Conservation (phyloP, 306 rosid species). For the Fragaria nilgerrensis region DNA sequence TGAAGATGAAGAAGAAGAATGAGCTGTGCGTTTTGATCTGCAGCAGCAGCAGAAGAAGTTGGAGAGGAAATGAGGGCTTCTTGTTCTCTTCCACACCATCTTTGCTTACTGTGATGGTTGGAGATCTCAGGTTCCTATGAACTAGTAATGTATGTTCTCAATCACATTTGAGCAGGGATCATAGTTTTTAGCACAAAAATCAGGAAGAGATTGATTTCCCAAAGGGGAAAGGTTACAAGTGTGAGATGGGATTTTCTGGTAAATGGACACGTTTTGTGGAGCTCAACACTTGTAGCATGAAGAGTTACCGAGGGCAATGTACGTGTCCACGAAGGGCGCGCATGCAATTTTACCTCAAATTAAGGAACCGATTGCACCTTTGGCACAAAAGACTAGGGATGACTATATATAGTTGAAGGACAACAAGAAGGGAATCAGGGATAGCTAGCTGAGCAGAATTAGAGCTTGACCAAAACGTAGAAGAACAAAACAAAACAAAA, state of each 20-base stretch:
- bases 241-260: neutral
- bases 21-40: neutral
- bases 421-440: too few species aligned
- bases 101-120: neutral
- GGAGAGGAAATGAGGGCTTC: neutral
- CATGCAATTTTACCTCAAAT: neutral
- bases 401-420: neutral
- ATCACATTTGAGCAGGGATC: neutral
- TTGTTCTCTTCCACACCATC: neutral
- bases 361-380: neutral
- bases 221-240: neutral
- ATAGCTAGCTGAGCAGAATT: too few species aligned
- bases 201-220: neutral
- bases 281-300: slow-evolving; percentile 8
- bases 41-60: slow-evolving; percentile 6
- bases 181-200: neutral
- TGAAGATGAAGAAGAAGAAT: neutral
- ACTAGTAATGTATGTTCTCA: neutral
- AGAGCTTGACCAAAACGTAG: too few species aligned
- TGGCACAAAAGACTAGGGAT: neutral
- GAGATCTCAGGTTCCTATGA: neutral
- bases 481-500: too few species aligned
- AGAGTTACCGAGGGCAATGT: neutral
- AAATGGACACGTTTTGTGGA: neutral
- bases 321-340: neutral